Conservation (phyloP, 768 basidiomycete species). For the Russula brevipes region DNA sequence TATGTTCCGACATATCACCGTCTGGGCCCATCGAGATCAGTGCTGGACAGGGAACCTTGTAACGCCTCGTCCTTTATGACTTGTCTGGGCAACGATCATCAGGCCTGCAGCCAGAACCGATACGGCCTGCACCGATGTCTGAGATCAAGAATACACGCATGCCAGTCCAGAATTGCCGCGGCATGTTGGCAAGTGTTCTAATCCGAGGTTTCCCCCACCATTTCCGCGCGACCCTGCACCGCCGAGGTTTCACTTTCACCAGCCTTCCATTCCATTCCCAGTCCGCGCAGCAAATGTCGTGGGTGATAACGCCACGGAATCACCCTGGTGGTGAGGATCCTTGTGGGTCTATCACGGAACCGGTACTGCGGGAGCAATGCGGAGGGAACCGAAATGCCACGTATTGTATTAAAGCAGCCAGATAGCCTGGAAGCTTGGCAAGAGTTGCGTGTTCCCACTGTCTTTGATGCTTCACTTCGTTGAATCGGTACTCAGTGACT, state of each 20-base stretch:
- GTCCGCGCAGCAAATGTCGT: neutral
- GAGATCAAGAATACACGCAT: neutral
- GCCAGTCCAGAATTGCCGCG: neutral
- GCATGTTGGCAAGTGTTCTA: neutral
- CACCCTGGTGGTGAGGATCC: neutral
- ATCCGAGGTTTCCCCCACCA: neutral
- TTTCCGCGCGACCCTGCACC: neutral
- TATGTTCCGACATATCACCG: neutral
- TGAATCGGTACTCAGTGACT: neutral
- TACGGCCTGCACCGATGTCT: constrained; percentile 1
- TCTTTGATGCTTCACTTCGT: neutral
- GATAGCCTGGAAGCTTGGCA: neutral
- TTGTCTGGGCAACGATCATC: neutral
- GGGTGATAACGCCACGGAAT: no score
- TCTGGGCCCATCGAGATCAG: neutral
- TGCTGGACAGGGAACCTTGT: neutral
- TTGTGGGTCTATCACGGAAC: neutral
- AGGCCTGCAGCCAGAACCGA: neutral
- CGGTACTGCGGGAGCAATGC: neutral
- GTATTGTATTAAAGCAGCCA: neutral
- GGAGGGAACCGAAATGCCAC: neutral
- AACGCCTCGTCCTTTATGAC: neutral
- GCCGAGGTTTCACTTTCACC: neutral
- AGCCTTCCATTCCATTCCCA: neutral
- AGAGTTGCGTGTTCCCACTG: neutral